A percentile compares a stretch with the other conserved stretches of the same genome.
phyloP scores from a whole-genome alignment of 805 yeast species.

The Sungouiozyma ichnusensis region DNA sequence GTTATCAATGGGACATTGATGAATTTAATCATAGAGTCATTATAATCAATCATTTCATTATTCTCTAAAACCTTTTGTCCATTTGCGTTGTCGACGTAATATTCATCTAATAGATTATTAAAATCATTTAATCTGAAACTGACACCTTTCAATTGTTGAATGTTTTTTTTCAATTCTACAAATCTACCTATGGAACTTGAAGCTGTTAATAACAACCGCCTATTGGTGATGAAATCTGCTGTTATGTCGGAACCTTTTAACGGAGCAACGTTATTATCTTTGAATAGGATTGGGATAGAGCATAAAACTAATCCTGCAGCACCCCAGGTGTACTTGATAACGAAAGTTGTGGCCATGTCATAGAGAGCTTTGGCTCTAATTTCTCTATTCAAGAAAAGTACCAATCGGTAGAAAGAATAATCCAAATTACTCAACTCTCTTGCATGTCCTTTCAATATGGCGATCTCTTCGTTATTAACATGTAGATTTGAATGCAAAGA shows the following conservation, averaged over 20 bases:
- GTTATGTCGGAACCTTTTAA: slow-evolving; percentile 35
- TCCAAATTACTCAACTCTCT: slow-evolving; percentile 73
- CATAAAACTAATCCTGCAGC: slow-evolving; percentile 86
- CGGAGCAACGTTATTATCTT: slow-evolving; percentile 23
- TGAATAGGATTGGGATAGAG: slow-evolving; percentile 75
- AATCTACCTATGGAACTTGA: slow-evolving; percentile 83
- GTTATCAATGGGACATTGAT: slow-evolving; percentile 71
- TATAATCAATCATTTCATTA: slow-evolving; percentile 29
- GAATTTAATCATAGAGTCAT: slow-evolving; percentile 57
- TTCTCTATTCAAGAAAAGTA: slow-evolving; percentile 65
- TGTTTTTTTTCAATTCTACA: slow-evolving; percentile 72
- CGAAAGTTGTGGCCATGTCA: slow-evolving; percentile 76
- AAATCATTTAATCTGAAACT: slow-evolving; percentile 65
- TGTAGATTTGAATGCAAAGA: slow-evolving; percentile 75
- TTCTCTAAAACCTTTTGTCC: slow-evolving; percentile 7
- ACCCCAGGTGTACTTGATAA: slow-evolving; percentile 90
- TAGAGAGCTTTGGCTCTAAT: slow-evolving; percentile 67
- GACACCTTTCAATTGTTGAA: slow-evolving; percentile 77
- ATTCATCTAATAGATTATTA: slow-evolving; percentile 48
- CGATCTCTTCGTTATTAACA: slow-evolving; percentile 75
- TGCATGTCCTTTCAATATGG: slow-evolving; percentile 69
- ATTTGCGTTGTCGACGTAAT: slow-evolving; percentile 8
- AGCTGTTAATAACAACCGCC: slow-evolving; percentile 72
- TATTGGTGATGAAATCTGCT: slow-evolving; percentile 80
- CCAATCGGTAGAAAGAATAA: slow-evolving; percentile 69